Conservation (phyloP, 371 early-diverging fungal species). For the Rhizomucor pusillus region DNA sequence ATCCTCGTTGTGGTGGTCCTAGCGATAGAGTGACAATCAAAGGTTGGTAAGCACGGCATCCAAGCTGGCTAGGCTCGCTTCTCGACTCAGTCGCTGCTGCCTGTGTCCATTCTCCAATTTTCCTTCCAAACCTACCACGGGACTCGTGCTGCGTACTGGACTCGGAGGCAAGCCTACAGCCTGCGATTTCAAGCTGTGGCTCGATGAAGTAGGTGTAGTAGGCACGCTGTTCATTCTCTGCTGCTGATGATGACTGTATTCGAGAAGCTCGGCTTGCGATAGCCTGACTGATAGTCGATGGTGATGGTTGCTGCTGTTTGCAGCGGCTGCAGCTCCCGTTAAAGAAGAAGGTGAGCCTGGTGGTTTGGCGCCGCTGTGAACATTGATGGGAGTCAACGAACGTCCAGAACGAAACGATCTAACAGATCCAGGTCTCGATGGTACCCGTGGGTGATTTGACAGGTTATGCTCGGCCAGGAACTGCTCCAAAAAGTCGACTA, state of each 20-base stretch:
- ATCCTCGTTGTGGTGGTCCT: background rate
- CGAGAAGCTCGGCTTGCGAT: constrained; percentile 46
- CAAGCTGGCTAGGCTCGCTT: background rate
- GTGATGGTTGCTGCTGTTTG: constrained; percentile 5
- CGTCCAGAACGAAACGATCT: constrained; percentile 32
- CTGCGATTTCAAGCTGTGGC: constrained; percentile 23
- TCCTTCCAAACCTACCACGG: constrained; percentile 12
- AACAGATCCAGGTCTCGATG: constrained; percentile 50
- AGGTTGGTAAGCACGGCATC: background rate
- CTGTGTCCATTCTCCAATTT: background rate
- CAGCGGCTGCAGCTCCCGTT: constrained; percentile 11
- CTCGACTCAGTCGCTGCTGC: constrained; percentile 2
- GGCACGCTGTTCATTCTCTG: constrained; percentile 23
- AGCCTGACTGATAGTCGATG: constrained; percentile 25
- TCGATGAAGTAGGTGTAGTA: constrained; percentile 21
- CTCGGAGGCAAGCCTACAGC: constrained; percentile 21
- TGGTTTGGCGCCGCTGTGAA: constrained; percentile 9
- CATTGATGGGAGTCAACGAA: constrained; percentile 21
- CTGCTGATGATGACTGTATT: constrained; percentile 31
- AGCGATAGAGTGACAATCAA: background rate
- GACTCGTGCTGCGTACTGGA: constrained; percentile 23
- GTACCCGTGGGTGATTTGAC: constrained; percentile 35
- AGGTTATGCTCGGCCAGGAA: constrained; percentile 60
- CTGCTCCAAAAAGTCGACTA: constrained; percentile 77
- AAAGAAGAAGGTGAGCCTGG: constrained; percentile 19